A percentile compares a stretch with the other conserved stretches of the same genome.
These are phyloP conservation scores for Nakazawaea wyomingensis DNA, from an alignment of 805 yeast species.

Conservation along the genomic window DNA sequence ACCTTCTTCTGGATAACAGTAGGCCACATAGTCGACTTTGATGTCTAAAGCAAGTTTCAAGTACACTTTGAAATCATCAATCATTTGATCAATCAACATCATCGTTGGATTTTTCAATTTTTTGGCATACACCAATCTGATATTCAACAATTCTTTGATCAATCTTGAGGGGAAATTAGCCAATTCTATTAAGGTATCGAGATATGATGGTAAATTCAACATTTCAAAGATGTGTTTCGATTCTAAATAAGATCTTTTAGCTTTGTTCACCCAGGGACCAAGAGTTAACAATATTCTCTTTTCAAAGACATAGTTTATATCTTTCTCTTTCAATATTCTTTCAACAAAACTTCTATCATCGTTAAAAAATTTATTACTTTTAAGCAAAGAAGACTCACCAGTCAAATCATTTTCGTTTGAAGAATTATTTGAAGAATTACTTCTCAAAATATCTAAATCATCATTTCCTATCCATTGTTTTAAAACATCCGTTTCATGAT, in stretches of 20 bases:
- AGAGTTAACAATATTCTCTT: constrained; percentile 62
- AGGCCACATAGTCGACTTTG: constrained; percentile 59
- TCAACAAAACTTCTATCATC: constrained; percentile 78
- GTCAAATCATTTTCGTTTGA: constrained; percentile 13
- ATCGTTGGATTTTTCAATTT: constrained; percentile 80
- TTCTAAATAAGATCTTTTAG: constrained; percentile 64
- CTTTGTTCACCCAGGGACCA: constrained; percentile 78
- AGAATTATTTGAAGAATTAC: constrained; percentile 14
- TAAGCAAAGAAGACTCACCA: constrained; percentile 3
- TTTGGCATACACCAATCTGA: constrained; percentile 72
- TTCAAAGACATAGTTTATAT: constrained; percentile 64
- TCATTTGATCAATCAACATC: constrained; percentile 94
- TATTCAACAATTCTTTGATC: constrained; percentile 70
- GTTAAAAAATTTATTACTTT: constrained; percentile 34
- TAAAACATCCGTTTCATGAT: constrained; percentile 54
- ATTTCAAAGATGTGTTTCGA: constrained; percentile 58
- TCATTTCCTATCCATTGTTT: constrained; percentile 82
- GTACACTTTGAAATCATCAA: constrained; percentile 77
- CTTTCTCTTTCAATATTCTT: constrained; percentile 73
- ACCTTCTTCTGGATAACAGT: constrained; percentile 52
- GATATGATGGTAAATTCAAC: constrained; percentile 69
- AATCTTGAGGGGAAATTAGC: constrained; percentile 74
- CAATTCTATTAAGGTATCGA: constrained; percentile 58
- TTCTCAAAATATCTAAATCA: constrained; percentile 56
- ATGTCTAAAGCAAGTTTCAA: constrained; percentile 71